These are phyloP conservation scores for Dictyostelium citrinum DNA, from an alignment of 78 protist species.

Conservation along the genomic window DNA sequence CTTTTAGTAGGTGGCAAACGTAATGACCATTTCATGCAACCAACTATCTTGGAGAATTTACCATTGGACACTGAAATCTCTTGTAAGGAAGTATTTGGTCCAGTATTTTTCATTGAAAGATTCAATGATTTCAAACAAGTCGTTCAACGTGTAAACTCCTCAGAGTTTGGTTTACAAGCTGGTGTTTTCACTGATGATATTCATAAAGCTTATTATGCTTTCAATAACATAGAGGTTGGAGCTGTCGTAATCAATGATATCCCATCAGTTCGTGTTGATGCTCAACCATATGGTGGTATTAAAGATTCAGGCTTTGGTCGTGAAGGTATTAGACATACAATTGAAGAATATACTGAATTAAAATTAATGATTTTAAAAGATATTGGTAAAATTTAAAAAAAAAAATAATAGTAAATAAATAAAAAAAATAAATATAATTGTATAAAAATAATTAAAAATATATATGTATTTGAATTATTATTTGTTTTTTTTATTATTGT, in stretches of 20 bases:
- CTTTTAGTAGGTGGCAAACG: slow-evolving; percentile 65
- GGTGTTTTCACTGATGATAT: slow-evolving; percentile 86
- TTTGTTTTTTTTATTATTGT: neutral
- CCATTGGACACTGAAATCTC: slow-evolving; percentile 12
- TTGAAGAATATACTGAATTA: slow-evolving; percentile 85
- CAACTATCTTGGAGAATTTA: slow-evolving; percentile 78
- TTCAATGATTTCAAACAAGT: slow-evolving; percentile 78
- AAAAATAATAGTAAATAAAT: neutral
- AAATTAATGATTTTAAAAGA: slow-evolving; percentile 85
- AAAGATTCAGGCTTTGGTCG: slow-evolving; percentile 88
- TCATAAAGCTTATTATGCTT: slow-evolving; percentile 77
- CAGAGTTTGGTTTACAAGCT: slow-evolving; percentile 88
- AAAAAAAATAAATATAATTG: neutral
- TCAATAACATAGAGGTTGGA: slow-evolving; percentile 83
- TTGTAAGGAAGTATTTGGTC: slow-evolving; percentile 84
- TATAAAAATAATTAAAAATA: neutral
- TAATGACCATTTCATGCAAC: slow-evolving; percentile 12
- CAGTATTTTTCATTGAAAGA: slow-evolving; percentile 69
- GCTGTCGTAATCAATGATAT: slow-evolving; percentile 88
- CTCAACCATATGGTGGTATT: slow-evolving; percentile 90
- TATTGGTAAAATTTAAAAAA: slow-evolving; percentile 46
- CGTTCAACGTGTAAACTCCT: slow-evolving; percentile 56
- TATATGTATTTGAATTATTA: too few species aligned
- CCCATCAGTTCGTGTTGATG: slow-evolving; percentile 84
- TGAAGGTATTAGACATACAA: slow-evolving; percentile 86